Conservation (phyloP, 495 filamentous ascomycete species). For the Penicillium coprophilum region DNA sequence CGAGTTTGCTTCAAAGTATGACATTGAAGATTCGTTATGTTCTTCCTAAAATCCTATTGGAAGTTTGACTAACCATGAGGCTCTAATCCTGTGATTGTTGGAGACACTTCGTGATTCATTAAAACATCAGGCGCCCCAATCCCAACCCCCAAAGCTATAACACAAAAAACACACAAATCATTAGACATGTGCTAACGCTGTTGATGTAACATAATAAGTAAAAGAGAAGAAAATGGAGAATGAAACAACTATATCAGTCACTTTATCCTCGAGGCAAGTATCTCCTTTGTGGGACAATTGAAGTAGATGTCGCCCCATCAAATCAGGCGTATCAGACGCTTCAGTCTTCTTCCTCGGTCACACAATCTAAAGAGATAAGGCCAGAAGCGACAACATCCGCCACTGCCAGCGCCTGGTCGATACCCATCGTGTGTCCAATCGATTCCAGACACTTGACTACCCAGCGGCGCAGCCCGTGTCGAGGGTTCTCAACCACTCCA, state of each 20-base stretch:
- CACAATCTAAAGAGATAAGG: conserved; percentile 27
- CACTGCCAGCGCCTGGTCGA: conserved; percentile 49
- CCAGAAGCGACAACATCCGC: conserved; percentile 38
- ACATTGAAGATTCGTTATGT: neutral
- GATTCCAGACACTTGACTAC: conserved; percentile 39
- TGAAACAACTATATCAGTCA: neutral
- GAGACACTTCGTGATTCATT: neutral
- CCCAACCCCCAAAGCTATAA: conserved; percentile 1
- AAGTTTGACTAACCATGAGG: neutral
- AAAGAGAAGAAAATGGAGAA: neutral
- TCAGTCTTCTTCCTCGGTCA: conserved; percentile 16
- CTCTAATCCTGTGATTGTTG: neutral
- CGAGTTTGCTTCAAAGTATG: neutral
- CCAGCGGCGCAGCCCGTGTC: conserved; percentile 43
- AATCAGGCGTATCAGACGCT: neutral
- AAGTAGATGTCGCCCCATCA: conserved; percentile 3
- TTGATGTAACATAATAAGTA: neutral
- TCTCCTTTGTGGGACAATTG: neutral
- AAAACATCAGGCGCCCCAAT: neutral
- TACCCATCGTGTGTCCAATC: conserved; percentile 47
- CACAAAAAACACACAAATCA: neutral
- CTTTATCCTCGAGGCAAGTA: neutral
- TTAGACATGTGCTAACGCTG: neutral
- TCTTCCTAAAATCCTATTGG: neutral
- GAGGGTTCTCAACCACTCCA: conserved; percentile 35